A percentile compares a stretch with the other conserved stretches of the same genome.
phyloP scores from a whole-genome alignment of 1,139 yeast genomes.

The Taphrina wiesneri region DNA sequence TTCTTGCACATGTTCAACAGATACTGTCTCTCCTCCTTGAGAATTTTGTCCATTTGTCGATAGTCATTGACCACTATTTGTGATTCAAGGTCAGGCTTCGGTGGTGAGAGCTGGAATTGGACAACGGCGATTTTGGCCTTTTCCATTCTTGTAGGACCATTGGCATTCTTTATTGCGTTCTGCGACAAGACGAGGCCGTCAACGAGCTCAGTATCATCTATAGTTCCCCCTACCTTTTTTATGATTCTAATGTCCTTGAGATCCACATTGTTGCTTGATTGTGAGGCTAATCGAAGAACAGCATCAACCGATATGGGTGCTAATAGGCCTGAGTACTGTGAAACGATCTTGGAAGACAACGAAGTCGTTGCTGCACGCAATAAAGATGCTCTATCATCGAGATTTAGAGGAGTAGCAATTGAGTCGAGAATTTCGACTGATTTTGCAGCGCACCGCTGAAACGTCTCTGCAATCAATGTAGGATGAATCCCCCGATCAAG shows the following conservation, averaged over 20 bases:
- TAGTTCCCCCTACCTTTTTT: constrained; percentile 95
- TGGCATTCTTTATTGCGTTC: constrained; percentile 82
- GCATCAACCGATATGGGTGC: constrained; percentile 96
- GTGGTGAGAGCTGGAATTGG: constrained; percentile 96
- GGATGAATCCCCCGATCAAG: constrained; percentile 94
- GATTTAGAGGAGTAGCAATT: constrained; percentile 76
- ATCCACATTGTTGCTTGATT: constrained; percentile 69
- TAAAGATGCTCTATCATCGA: constrained; percentile 75
- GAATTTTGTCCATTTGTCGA: constrained; percentile 97
- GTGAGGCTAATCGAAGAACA: constrained; percentile 66
- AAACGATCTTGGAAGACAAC: constrained; percentile 78
- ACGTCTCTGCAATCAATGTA: constrained; percentile 88
- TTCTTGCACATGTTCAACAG: constrained; percentile 90
- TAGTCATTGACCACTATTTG: constrained; percentile 96
- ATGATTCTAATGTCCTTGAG: constrained; percentile 82
- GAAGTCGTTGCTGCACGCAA: constrained; percentile 94
- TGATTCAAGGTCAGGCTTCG: constrained; percentile 98
- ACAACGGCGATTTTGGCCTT: constrained; percentile 89
- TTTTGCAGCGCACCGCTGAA: constrained; percentile 87
- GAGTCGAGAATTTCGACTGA: constrained; percentile 81
- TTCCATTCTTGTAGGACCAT: constrained; percentile 94
- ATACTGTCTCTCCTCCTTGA: constrained; percentile 96
- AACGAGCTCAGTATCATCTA: constrained; percentile 89
- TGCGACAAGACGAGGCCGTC: constrained; percentile 94
- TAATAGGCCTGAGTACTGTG: constrained; percentile 79